Conservation (phyloP, 495 filamentous ascomycete genomes). For the Talaromyces wortmannii region DNA sequence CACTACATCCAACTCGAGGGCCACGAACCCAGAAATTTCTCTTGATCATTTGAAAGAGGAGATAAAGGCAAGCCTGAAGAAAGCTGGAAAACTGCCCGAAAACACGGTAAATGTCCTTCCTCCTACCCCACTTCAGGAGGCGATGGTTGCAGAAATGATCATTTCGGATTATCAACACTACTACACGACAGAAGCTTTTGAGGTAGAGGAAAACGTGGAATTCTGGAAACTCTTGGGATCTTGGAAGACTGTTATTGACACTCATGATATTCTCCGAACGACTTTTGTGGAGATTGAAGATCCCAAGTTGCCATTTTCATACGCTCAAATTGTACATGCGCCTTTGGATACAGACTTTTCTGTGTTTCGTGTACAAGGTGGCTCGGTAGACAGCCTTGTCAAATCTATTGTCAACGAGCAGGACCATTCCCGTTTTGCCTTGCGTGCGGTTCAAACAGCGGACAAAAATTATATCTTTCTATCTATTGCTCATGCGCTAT, state of each 20-base stretch:
- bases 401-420: conserved; percentile 1
- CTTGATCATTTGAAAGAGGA: conserved; percentile 22
- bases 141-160: conserved; percentile 74
- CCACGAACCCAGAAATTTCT: conserved; percentile 4
- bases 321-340: conserved; percentile 56
- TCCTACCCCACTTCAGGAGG: conserved; percentile 73
- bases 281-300: conserved; percentile 57
- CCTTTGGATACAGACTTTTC: conserved; percentile 11
- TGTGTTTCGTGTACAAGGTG: conserved; percentile 12
- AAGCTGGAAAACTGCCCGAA: conserved; percentile 15
- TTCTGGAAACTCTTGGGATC: conserved; percentile 46
- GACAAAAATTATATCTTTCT: conserved; percentile 45
- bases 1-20: not conserved
- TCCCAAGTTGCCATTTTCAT: conserved; percentile 44
- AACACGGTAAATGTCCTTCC: conserved; percentile 52
- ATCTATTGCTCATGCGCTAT: conserved; percentile 68
- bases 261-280: conserved; percentile 64
- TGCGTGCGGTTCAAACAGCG: not conserved
- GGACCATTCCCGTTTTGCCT: not conserved
- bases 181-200: conserved; percentile 72
- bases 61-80: conserved; percentile 12
- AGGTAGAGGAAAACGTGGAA: conserved; percentile 45
- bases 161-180: conserved; percentile 62
- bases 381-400: not conserved
- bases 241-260: conserved; percentile 48